These are phyloP conservation scores for Phytopythium montanum DNA, from an alignment of 352 stramenopile species.

Conservation along the genomic window DNA sequence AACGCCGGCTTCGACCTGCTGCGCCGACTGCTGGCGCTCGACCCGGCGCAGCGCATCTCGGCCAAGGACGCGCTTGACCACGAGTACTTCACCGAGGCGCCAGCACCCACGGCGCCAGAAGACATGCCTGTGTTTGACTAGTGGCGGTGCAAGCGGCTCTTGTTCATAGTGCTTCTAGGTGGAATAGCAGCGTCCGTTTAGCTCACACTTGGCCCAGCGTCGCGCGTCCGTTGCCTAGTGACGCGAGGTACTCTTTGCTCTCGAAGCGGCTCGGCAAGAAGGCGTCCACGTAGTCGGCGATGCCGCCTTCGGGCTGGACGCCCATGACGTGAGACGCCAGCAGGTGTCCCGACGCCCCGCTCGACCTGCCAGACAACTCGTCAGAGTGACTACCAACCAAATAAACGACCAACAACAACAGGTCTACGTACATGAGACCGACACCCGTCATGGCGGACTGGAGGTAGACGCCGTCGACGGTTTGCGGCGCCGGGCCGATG, in stretches of 20 bases:
- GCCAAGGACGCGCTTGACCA: constrained; percentile 77
- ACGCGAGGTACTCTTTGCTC: constrained; percentile 49
- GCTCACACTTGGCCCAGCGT: constrained; percentile 57
- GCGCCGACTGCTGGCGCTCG: constrained; percentile 55
- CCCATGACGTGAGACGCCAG: constrained; percentile 64
- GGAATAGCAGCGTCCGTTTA: not conserved
- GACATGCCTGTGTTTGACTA: constrained; percentile 75
- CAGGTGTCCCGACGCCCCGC: constrained; percentile 60
- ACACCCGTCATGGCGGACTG: constrained; percentile 73
- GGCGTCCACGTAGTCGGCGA: constrained; percentile 43
- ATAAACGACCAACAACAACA: not conserved
- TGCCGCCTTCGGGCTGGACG: constrained; percentile 29
- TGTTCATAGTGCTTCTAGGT: not conserved
- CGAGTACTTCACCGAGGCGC: constrained; percentile 75
- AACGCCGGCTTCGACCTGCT: constrained; percentile 77
- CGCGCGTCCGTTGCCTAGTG: constrained; percentile 39
- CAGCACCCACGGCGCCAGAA: constrained; percentile 54
- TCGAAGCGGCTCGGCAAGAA: constrained; percentile 70
- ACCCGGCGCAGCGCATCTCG: constrained; percentile 73
- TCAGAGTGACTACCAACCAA: not conserved
- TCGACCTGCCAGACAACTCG: constrained; percentile 31
- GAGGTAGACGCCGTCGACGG: constrained; percentile 58
- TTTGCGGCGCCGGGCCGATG: constrained; percentile 56
- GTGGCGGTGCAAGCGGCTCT: not conserved
- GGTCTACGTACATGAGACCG: constrained; percentile 49